Base-by-base conservation (phyloP, 1,139 yeast species). In the Candida frijolesensis region DNA sequence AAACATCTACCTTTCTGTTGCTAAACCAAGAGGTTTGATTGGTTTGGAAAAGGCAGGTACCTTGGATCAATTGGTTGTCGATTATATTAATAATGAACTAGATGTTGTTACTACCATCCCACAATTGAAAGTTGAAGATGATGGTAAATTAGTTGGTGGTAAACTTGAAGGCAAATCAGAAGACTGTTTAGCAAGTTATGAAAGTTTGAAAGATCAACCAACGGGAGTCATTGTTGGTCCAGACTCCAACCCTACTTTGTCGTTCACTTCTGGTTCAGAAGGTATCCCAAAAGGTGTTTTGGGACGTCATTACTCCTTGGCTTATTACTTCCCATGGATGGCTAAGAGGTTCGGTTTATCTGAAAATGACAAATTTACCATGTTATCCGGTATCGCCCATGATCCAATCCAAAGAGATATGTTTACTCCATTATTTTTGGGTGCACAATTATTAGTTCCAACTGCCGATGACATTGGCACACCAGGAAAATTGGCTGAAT, bases 261-360 rank as follows among this genome's bases (percentile, higher is more conserved):
- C 97, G 0, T 94, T 94, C 73, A 94, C 99, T n/a, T 89, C 96
- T 19, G 99, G 99, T 37, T 89, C 96, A 11, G 99, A 94, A 71
- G 99, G 99, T 68, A 78, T 94, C 57, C 99, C 99, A 60, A 94
- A 94, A 73, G 99, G 99, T 75, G 99, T 94, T 29, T 79, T 90
- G 56, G 99, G 99, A 44, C 89, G 99, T 72, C 99, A 95, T 66
- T 95, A 85, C 68, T 92, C 98, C 1, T 78, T 94, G 57, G 96
- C 99, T 1, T 94, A 95, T 73, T 94, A 94, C 70, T 94, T 94
- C 80, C 96, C 96, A 38, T 94, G 99, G 99, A 94, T 94, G 99
- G 80, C 97, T 15, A 71, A 89, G 65, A 81, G 85, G 49, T 94
- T 95, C 64, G 83, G 85, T 42, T 79, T 94, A 46, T 80, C 88